Evolutionary conservation across 345 rosid genomes (phyloP), one percentile per base, ranked within the genome.

Genomic region (Eucalyptus sideroxylon): DNA sequence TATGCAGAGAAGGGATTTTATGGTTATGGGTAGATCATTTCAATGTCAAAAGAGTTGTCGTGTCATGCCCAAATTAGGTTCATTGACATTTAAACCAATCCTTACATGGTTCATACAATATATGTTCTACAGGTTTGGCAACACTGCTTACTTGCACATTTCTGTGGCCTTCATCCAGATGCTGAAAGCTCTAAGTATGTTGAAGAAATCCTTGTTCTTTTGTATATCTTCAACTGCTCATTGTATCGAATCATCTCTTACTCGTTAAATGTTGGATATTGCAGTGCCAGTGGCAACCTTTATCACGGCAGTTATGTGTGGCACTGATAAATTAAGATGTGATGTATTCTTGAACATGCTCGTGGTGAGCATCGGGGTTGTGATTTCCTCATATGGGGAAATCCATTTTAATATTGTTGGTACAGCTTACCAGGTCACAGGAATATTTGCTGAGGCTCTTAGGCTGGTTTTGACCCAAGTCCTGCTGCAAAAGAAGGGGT

Each of bases 251-350:
- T 53, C 87, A 82, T 62, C 91, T 86, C 80, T 31, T 92, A 40
- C 87, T 93, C 80, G 90, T 88, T 88, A 89, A 85, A 90, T 50
- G 90, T 80, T 94, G 88, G 26, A 87, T 91, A n/a, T 95, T 92
- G 89, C 97, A 97, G 99, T 97, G 99, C 98, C 98, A 77, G 99
- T 97, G 83, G 99, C 99, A 65, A 97, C 99, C 88, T 97, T 96
- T 89, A 87, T 93, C 90, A 93, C 96, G 95, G 98, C 98, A 90
- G 96, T 98, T 93, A 86, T 98, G 90, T 96, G 99, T 21, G 98
- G 98, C 93, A 98, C 96, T 89, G 98, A 97, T 93, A 97, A 94
- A 92, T 93, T 96, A 90, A 96, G 99, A 95, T 96, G 98, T 50
- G 98, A 96, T 55, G 96, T 95, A 91, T 98, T 98, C 94, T 92